Evolutionary conservation across 352 stramenopile genomes (phyloP), one percentile per base, ranked within the genome.

Genomic region (Phytophthora constricta): DNA sequence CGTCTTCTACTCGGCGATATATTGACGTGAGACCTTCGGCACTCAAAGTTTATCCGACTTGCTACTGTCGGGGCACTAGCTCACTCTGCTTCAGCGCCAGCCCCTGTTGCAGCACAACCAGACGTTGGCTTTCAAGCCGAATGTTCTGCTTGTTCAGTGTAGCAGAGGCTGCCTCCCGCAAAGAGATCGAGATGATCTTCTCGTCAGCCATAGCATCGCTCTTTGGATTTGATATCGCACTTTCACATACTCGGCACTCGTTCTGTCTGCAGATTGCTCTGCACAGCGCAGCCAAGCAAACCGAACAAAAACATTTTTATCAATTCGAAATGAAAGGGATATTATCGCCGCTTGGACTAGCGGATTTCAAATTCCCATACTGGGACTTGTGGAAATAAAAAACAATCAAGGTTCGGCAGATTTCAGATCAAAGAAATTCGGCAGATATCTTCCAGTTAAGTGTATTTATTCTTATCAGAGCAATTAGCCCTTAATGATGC

Each of bases 31-130:
- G 51, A 37, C 73, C 58, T 1, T 73, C 64, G n/a, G 69, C 69
- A 28, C 64, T 64, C 61, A 65, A 67, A 58, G 56, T 74, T 47
- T 74, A 68, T n/a, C 51, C 52, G 28, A 56, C 62, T 25, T 82
- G 64, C 17, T 78, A 65, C 51, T 85, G 70, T 33, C 68, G 63
- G 16, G 68, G 51, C 8, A 73, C 54, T 22, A 88, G 45, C 37
- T 84, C 74, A 1, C 33, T 71, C 58, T 80, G 71, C 39, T 79
- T 80, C 17, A 86, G 50, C 23, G 74, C 73, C 20, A 89, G 63
- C 53, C 86, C 74, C 25, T 74, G 76, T 56, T 79, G 73, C n/a
- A 72, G 56, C 3, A 87, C 62, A 14, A 61, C 67, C 27, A 89
- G 63, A 22, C 71, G 70, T 28, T 84, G 68, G 20, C 66, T 74